Conservation (phyloP, 495 filamentous ascomycete species). For the Xylaria longipes region DNA sequence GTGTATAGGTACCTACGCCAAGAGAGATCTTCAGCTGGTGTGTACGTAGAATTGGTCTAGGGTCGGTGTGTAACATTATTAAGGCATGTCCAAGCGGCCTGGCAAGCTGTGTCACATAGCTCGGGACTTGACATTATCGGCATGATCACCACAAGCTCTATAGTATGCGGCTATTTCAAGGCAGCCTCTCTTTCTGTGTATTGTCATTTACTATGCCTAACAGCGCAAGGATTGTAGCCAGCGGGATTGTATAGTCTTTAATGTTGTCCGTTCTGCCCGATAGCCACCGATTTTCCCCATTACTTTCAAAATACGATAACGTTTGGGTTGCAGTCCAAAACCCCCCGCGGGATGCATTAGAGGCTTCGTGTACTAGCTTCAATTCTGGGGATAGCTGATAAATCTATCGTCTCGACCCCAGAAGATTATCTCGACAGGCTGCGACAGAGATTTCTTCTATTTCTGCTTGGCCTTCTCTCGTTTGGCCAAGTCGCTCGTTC, state of each 20-base stretch:
- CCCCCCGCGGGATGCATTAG: background rate
- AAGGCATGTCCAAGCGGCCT: background rate
- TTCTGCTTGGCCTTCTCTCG: constrained; percentile 46
- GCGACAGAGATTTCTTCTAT: constrained; percentile 25
- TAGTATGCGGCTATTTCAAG: background rate
- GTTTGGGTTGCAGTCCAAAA: background rate
- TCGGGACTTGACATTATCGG: background rate
- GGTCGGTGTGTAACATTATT: background rate
- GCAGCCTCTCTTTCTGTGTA: background rate
- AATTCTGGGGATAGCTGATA: background rate
- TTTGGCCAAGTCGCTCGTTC: constrained; percentile 55
- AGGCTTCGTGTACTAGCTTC: background rate
- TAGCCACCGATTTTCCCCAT: background rate
- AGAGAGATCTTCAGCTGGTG: background rate
- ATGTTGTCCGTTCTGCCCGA: background rate
- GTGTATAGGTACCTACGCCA: background rate
- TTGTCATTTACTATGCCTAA: background rate
- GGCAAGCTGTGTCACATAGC: background rate
- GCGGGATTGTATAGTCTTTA: background rate
- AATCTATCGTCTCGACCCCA: background rate
- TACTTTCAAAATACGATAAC: background rate
- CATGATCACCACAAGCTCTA: background rate
- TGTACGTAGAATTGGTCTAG: background rate
- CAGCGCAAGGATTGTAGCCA: background rate
- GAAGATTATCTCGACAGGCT: background rate